Conservation (phyloP, 441 rosid species). For the Pelargonium myrrhifolium region DNA sequence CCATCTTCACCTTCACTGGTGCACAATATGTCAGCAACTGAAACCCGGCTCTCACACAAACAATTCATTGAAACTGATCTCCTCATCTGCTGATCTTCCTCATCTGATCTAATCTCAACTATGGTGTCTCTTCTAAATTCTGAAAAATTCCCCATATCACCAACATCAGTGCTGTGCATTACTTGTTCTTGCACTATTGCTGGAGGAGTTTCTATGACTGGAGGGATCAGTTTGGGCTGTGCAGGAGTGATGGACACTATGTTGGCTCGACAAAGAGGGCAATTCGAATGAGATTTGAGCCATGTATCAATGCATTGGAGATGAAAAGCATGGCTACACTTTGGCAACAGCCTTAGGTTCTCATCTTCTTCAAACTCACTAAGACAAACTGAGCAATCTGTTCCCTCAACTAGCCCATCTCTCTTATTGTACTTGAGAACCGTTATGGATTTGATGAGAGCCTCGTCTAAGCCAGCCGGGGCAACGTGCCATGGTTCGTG, state of each 20-base stretch:
- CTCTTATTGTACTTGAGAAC: conserved; percentile 21
- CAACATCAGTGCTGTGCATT: conserved; percentile 11
- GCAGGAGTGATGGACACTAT: conserved; percentile 11
- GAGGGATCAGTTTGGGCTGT: conserved; percentile 21
- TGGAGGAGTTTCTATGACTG: conserved; percentile 17
- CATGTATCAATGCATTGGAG: conserved; percentile 24
- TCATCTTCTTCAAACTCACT: conserved; percentile 23
- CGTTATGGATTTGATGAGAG: conserved; percentile 20
- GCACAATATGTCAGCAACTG: conserved; percentile 25
- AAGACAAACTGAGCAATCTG: conserved; percentile 24
- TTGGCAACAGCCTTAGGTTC: conserved; percentile 24
- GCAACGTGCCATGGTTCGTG: conserved; percentile 17
- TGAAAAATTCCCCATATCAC: conserved; percentile 29
- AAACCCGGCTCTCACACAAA: conserved; percentile 32
- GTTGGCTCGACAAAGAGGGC: conserved; percentile 26
- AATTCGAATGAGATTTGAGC: conserved; percentile 22
- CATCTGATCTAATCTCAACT: conserved; percentile 30
- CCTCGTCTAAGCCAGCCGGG: conserved; percentile 20
- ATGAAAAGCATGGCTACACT: conserved; percentile 24
- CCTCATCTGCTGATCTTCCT: conserved; percentile 25
- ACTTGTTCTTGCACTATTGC: conserved; percentile 15
- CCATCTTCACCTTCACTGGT: conserved; percentile 23
- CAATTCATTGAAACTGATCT: conserved; percentile 60
- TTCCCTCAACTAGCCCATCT: conserved; percentile 17
- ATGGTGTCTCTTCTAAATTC: conserved; percentile 17